A percentile compares a stretch with the other conserved stretches of the same genome.
phyloP scores from a whole-genome alignment of 2,329 filamentous ascomycete genomes.

The Coleophoma cylindrospora region DNA sequence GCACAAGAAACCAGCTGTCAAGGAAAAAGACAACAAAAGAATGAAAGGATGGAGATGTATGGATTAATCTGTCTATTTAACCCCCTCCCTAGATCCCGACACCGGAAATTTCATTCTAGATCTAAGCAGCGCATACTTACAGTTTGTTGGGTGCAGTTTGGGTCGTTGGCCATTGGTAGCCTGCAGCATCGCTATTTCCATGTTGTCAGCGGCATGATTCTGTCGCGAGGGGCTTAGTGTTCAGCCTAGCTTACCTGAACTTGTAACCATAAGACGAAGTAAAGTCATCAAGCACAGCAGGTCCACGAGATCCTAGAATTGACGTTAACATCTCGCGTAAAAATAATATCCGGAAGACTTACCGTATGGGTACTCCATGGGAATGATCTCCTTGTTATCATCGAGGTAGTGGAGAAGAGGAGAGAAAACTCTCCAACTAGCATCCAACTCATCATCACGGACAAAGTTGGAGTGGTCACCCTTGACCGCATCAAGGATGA shows the following conservation, averaged over 20 bases:
- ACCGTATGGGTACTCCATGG: conserved; percentile 99
- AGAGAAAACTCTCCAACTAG: conserved; percentile 97
- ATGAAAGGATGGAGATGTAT: conserved; percentile 4
- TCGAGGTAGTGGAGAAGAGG: conserved; percentile 97
- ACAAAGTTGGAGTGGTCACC: conserved; percentile 99
- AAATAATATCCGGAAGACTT: conserved; percentile 31
- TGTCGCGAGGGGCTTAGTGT: neutral
- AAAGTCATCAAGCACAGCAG: conserved; percentile 95
- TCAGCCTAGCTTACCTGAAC: conserved; percentile 54
- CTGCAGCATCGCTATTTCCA: conserved; percentile 63
- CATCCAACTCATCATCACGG: conserved; percentile 92
- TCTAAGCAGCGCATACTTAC: conserved; percentile 44
- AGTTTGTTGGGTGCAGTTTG: conserved; percentile 73
- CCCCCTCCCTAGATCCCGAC: neutral
- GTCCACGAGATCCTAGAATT: conserved; percentile 80
- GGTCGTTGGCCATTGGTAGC: conserved; percentile 90
- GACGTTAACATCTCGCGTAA: conserved; percentile 4
- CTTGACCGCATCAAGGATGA: conserved; percentile 96
- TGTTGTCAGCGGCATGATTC: neutral
- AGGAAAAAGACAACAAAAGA: no score
- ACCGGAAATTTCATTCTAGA: conserved; percentile 5
- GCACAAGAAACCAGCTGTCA: no score
- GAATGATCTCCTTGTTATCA: conserved; percentile 98
- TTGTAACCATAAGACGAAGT: conserved; percentile 98
- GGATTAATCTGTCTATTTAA: conserved; percentile 16